Evolutionary conservation across 2,329 filamentous ascomycete species (phyloP), one percentile per base, ranked within the genome.

Genomic region (Didymella pinodella): DNA sequence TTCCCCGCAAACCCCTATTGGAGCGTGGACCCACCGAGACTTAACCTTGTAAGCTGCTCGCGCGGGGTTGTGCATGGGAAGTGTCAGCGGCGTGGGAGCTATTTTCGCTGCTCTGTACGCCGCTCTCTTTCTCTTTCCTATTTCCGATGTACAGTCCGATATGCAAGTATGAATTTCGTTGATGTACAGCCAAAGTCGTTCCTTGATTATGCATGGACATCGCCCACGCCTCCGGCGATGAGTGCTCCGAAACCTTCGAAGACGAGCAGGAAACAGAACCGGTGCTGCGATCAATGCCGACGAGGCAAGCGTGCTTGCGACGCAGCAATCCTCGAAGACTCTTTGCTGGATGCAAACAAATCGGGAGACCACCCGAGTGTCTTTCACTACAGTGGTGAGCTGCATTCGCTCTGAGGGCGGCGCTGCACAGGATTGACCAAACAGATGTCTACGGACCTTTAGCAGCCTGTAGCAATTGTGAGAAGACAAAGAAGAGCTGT

Each of bases 201-300:
- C 53, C 68, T 76, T 25, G 74, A 76, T 47, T 75, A 76, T 65
- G 74, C 72, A 10, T 75, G 72, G 71, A 75, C 74, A 10, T 69
- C 70, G 60, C 73, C 74, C 44, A 68, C 71, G 40, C 60, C 69
- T 28, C 57, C 66, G 41, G 56, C 58, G 47, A 58, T 65, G 48
- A 66, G 57, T 41, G 45, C 57, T 16, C 51, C 64, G 22, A 75
- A 75, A 53, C 54, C 66, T 29, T 72, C 69, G n/a, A 74, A 72
- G 48, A 74, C 74, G 11, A 71, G 67, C 46, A 74, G 78, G 44
- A 77, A 77, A 57, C 78, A 80, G 55, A 75, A 80, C 56, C 74
- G 79, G 48, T 81, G 79, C 59, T 82, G 80, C 61, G 80, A 82
- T 57, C 79, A 79, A 55, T 82, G 80, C 63, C 75, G 80, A 22